These are phyloP conservation scores for Scenedesmus sp. DNA, from an alignment of 163 green algal genomes.

Conservation along the genomic window DNA sequence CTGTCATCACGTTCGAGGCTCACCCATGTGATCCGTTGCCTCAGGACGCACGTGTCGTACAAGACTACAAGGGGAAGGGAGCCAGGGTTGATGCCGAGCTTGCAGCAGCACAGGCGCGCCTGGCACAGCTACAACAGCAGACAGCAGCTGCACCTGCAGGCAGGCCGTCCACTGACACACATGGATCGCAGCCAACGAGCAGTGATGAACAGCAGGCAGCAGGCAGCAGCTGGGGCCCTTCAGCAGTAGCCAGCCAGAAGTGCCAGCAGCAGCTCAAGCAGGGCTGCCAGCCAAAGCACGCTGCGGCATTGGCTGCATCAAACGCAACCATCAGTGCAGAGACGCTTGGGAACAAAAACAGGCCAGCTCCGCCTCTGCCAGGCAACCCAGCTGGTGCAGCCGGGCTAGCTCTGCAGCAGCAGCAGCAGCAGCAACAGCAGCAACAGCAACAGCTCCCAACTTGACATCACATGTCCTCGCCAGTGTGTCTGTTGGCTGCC, in stretches of 20 bases:
- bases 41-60: neutral
- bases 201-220: neutral
- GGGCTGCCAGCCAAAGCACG: neutral
- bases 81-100: neutral
- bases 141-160: neutral
- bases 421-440: neutral
- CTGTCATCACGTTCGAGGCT: neutral
- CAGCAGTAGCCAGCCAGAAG: neutral
- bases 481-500: neutral
- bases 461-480: no score
- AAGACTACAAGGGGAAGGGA: neutral
- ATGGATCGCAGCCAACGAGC: neutral
- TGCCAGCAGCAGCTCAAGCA: neutral
- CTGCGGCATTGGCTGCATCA: no score
- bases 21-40: neutral
- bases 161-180: neutral
- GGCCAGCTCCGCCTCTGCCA: no score
- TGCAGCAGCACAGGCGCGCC: conserved; percentile 18
- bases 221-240: neutral
- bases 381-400: neutral
- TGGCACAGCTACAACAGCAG: conserved; percentile 11
- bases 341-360: neutral
- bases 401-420: neutral
- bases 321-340: neutral
- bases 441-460: no score